Base-by-base conservation (phyloP, 306 rosid species). In the Dicorynia guianensis region DNA sequence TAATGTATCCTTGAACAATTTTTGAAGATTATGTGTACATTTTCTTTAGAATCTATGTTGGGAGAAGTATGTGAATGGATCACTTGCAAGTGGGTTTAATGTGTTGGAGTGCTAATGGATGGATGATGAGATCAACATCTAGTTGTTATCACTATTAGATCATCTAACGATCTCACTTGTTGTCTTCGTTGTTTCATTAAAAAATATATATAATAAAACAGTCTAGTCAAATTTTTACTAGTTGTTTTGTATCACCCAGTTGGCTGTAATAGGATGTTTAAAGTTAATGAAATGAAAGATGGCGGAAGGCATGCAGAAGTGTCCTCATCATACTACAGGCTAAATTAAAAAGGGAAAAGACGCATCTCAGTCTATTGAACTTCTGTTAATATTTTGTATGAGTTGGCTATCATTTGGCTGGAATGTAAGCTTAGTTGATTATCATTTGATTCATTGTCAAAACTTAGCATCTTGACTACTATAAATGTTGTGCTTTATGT, bases 361-460 rank as follows among this genome's bases (percentile, higher is more conserved):
- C 67, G 63, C 42, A 8, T 42, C 7, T 14, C 14, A 3, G 75
- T 79, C 50, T 25, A 3, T 35, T 46, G 11, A 69, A 49, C 39
- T 58, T 39, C 8, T 20, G 43, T 36, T 65, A 59, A 10, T 46
- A 34, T 19, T 69, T 61, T 40, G 46, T 48, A 57, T 13, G 72
- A 70, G 12, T 63, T 64, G 20, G 53, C 19, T 33, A 58, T 17
- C 17, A 25, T 12, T 35, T 65, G 49, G 78, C 7, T 25, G 69
- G 34, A 43, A 34, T 70, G 11, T 63, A 60, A 59, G 14, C 60
- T 65, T 42, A 44, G 57, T 65, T 59, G 14, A 57, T 36, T 75
- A 39, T 34, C 71, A 40, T 74, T 63, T 47, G 13, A 20, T 39
- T 57, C 58, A 44, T 18, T 83, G 33, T 79, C 18, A 3, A 35